phyloP scores from a whole-genome alignment of 2,329 filamentous ascomycete species.

The Sarocladiaceae sp. region DNA sequence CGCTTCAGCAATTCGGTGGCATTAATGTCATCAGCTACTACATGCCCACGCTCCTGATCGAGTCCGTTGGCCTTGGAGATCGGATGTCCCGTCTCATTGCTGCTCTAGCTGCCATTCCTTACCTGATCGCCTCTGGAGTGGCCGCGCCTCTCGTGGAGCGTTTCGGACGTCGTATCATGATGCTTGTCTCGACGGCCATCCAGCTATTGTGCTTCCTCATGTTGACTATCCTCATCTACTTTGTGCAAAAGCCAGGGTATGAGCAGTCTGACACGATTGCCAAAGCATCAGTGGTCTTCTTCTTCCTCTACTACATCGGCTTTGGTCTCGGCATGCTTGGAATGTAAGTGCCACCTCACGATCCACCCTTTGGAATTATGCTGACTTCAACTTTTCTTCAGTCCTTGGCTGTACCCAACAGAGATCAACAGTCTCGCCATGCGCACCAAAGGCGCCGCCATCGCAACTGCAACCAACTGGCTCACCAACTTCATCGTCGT shows the following conservation, averaged over 20 bases:
- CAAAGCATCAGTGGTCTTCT: slow-evolving; percentile 23
- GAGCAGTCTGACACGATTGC: slow-evolving; percentile 14
- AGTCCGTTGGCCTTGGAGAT: slow-evolving; percentile 3
- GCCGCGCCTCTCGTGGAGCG: background rate
- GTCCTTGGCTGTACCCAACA: slow-evolving; percentile 34
- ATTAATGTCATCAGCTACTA: slow-evolving; percentile 25
- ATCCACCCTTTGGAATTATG: background rate
- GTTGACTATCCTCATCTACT: background rate
- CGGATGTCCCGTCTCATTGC: slow-evolving; percentile 12
- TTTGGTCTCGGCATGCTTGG: slow-evolving; percentile 27
- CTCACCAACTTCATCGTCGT: slow-evolving; percentile 23
- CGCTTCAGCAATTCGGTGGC: slow-evolving; percentile 14
- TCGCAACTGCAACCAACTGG: slow-evolving; percentile 30
- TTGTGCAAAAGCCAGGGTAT: background rate
- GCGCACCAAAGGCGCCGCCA: slow-evolving; percentile 31
- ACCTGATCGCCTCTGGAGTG: slow-evolving; percentile 15
- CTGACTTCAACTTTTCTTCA: background rate
- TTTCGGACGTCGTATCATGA: background rate
- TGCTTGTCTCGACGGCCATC: background rate
- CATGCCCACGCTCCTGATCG: slow-evolving; percentile 15
- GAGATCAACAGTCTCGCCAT: slow-evolving; percentile 35
- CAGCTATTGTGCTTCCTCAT: background rate
- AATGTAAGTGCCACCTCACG: slow-evolving; percentile 15
- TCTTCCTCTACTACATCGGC: slow-evolving; percentile 24
- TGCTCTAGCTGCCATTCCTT: slow-evolving; percentile 16